Evolutionary conservation across 345 rosid genomes (phyloP).

Genomic region (Pseudoturritis turrita): DNA sequence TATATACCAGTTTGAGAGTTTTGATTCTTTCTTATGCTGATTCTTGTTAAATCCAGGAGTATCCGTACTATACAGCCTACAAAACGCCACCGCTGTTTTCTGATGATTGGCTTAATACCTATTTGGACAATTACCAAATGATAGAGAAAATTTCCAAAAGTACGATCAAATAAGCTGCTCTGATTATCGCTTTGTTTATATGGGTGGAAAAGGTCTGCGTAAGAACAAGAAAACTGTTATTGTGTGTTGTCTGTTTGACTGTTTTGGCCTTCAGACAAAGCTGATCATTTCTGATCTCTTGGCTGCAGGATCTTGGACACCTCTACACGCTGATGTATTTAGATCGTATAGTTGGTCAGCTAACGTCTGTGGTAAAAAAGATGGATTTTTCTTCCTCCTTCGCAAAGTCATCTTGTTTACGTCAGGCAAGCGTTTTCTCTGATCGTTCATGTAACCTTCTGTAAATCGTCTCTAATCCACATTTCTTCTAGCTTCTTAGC

Average conservation of each 20-base stretch:
- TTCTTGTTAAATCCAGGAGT: constrained; percentile 59
- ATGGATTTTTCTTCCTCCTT: constrained; percentile 75
- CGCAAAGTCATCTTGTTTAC: constrained; percentile 64
- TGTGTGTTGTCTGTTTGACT: constrained; percentile 19
- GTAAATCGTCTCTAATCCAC: neutral
- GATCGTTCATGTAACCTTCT: neutral
- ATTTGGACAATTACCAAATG: constrained; percentile 68
- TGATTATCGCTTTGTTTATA: constrained; percentile 92
- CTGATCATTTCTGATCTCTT: constrained; percentile 18
- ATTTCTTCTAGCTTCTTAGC: neutral
- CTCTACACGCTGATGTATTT: constrained; percentile 96
- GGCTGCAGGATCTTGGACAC: constrained; percentile 88
- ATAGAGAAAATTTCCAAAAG: constrained; percentile 44
- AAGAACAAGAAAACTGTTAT: neutral
- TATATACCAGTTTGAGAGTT: neutral
- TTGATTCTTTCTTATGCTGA: neutral
- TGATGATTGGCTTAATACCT: constrained; percentile 92
- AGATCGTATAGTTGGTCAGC: constrained; percentile 97
- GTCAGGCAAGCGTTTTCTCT: constrained; percentile 52
- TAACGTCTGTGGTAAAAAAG: constrained; percentile 78
- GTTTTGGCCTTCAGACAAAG: too few species aligned
- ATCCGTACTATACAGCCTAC: constrained; percentile 74
- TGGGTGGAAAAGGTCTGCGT: constrained; percentile 87
- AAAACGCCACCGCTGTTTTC: constrained; percentile 52
- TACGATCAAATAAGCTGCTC: constrained; percentile 69